Percentiles rank a stretch among this genome's conserved stretches.
Evolutionary conservation across 148 eudicot genomes (phyloP).

Genomic region (Cornus controversa): DNA sequence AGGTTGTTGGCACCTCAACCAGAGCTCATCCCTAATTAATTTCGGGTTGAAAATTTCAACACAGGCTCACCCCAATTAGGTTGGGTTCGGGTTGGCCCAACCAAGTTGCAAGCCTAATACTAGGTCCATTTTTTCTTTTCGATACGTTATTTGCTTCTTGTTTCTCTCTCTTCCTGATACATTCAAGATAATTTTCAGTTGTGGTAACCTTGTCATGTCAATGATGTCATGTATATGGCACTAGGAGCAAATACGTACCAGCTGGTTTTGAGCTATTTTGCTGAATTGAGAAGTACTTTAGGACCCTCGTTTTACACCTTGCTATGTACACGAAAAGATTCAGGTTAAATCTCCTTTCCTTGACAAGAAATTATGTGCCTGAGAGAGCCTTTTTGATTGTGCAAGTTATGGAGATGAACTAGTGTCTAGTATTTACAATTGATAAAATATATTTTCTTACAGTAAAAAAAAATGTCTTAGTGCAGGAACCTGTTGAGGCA

Average conservation of each 20-base stretch:
- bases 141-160: not conserved
- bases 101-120: no score
- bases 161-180: not conserved
- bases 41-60: no score
- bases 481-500: slow-evolving; percentile 26
- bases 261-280: not conserved
- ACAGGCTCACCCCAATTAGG: no score
- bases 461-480: not conserved
- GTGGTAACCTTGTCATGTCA: not conserved
- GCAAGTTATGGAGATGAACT: not conserved
- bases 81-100: no score
- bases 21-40: no score
- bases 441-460: not conserved
- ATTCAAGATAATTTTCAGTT: not conserved
- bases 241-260: not conserved
- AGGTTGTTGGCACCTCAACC: no score
- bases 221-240: not conserved
- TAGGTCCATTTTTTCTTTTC: not conserved
- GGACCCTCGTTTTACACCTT: no score
- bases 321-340: not conserved
- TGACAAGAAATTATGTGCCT: not conserved
- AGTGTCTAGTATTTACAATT: not conserved
- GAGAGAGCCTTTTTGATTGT: not conserved
- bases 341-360: no score
- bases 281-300: no score